A percentile compares a stretch with the other conserved stretches of the same genome.
Conservation (phyloP, 768 basidiomycete species). For the Boletus sp. region DNA sequence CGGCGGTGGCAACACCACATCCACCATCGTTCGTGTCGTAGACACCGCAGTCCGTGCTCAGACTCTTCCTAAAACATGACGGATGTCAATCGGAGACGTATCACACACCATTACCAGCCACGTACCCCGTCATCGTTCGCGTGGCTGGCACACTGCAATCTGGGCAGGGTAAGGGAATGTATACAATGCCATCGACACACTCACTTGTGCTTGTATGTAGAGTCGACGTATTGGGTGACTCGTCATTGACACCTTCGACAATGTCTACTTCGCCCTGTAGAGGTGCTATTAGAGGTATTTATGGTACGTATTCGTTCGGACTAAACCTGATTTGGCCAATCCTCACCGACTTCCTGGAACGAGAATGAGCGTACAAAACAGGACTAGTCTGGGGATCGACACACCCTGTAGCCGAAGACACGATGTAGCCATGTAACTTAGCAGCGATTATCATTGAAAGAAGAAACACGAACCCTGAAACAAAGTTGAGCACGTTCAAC, state of each 20-base stretch:
- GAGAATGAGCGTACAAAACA: neutral
- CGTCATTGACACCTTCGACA: constrained; percentile 29
- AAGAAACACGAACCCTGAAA: constrained; percentile 6
- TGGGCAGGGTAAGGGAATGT: neutral
- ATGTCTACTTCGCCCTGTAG: constrained; percentile 26
- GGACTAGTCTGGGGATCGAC: neutral
- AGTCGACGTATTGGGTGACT: constrained; percentile 22
- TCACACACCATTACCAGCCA: neutral
- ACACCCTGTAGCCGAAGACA: neutral
- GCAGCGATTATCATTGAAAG: too few species aligned
- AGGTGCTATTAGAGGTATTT: neutral
- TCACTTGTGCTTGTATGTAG: constrained; percentile 21
- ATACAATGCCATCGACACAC: neutral
- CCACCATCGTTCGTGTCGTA: constrained; percentile 25
- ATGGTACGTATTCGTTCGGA: neutral
- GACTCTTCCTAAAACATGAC: constrained; percentile 5
- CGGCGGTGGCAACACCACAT: constrained; percentile 27
- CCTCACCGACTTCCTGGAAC: constrained; percentile 17
- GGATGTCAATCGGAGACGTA: neutral
- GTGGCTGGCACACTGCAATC: constrained; percentile 28
- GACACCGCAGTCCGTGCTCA: constrained; percentile 24
- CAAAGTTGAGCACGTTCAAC: neutral
- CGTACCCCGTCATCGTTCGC: constrained; percentile 29
- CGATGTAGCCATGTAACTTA: neutral
- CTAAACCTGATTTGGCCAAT: constrained; percentile 17